Percentiles rank a stretch among this genome's conserved stretches.
phyloP scores from a whole-genome alignment of 352 stramenopile species.

The Phytophthora citrophthora region DNA sequence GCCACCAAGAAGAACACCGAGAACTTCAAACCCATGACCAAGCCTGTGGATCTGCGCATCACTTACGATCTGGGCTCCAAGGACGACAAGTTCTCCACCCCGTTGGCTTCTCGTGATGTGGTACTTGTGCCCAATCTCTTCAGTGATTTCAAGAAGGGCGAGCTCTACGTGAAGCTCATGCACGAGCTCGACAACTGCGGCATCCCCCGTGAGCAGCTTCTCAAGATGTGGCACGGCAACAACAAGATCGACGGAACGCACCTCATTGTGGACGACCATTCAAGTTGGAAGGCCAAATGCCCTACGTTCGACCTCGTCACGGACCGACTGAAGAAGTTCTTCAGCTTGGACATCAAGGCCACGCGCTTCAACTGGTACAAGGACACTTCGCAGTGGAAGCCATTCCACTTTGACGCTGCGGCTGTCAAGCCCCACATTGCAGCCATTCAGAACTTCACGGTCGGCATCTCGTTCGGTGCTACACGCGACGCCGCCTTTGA shows the following conservation, averaged over 20 bases:
- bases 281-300: constrained; percentile 73
- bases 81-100: constrained; percentile 63
- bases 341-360: constrained; percentile 88
- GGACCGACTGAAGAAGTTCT: constrained; percentile 88
- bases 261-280: constrained; percentile 92
- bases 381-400: constrained; percentile 94
- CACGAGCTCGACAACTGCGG: constrained; percentile 70
- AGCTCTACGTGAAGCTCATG: constrained; percentile 75
- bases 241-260: constrained; percentile 93
- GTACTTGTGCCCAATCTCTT: constrained; percentile 79
- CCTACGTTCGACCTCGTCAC: constrained; percentile 86
- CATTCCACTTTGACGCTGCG: constrained; percentile 93
- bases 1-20: constrained; percentile 83
- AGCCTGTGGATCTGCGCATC: constrained; percentile 73
- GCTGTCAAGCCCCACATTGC: constrained; percentile 94
- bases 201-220: constrained; percentile 64
- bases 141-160: constrained; percentile 72
- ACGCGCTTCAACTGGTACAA: constrained; percentile 97
- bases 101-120: constrained; percentile 65
- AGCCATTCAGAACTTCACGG: constrained; percentile 94
- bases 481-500: constrained; percentile 93
- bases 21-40: constrained; percentile 71
- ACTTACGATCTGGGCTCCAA: constrained; percentile 69
- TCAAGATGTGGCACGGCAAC: constrained; percentile 88
- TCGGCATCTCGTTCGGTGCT: constrained; percentile 94